Evolutionary conservation across 805 yeast genomes (phyloP), one percentile per base, ranked within the genome.

Genomic region (Vanderwaltozyma verrucispora): DNA sequence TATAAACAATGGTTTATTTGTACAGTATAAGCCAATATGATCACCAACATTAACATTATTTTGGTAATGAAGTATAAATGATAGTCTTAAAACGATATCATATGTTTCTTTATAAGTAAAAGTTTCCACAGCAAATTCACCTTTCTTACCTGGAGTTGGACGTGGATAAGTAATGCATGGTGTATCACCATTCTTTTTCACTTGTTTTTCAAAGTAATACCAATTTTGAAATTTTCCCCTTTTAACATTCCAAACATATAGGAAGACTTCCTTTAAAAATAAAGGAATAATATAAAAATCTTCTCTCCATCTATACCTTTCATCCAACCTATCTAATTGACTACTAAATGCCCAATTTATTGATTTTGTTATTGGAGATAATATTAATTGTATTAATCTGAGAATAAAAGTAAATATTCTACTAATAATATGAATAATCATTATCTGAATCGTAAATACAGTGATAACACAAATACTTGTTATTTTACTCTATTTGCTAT

Each of bases 1-100:
- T 13, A 88, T 60, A 50, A 83, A 84, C 44, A 86, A 64, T 2
- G 95, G 95, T 54, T 81, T 85, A 60, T 88, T 88, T 51, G 83
- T 80, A 53, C 75, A 80, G 50, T 79, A 80, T 31, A 89, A 50
- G 0, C 83, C 94, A 32, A 89, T 74, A 9, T 77, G 70, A 45
- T 84, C 84, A 30, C 78, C 77, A 12, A 75, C 61, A 15, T 74
- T 62, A 27, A 88, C 73, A 2, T 80, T 80, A 49, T 76, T 78
- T 40, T 79, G 75, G 43, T 70, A 58, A 33, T 65, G 71, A 47
- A 89, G 64, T 32, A 84, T 71, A 47, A 73, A 69, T 3, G 94
- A 77, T 45, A 85, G 64, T 43, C 80, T 62, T 43, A 83, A 66
- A 5, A 83, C 72, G 48, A 76, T 69, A 35, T 75, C 77, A 52